These are phyloP conservation scores for Cryphonectria japonica DNA, from an alignment of 2,329 filamentous ascomycete genomes.

Conservation along the genomic window DNA sequence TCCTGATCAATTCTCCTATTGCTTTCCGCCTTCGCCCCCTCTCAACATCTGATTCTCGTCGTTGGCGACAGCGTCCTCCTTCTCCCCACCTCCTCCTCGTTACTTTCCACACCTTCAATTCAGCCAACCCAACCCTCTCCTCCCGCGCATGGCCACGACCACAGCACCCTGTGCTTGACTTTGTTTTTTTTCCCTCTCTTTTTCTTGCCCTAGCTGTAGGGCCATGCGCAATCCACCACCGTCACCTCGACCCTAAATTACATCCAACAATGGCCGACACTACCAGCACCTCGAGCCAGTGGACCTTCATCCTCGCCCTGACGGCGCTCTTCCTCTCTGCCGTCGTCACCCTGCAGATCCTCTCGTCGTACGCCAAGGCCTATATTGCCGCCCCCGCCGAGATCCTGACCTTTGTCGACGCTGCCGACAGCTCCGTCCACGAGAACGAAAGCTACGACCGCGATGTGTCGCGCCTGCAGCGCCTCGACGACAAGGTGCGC, in stretches of 20 bases:
- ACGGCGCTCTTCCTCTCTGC: slow-evolving; percentile 61
- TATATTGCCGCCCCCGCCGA: slow-evolving; percentile 63
- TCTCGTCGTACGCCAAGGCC: slow-evolving; percentile 56
- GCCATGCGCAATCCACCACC: slow-evolving; percentile 32
- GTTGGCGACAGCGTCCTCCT: no score
- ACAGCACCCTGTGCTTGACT: slow-evolving; percentile 26
- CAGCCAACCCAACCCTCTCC: not conserved
- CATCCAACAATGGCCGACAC: slow-evolving; percentile 52
- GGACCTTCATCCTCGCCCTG: slow-evolving; percentile 61
- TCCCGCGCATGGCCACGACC: slow-evolving; percentile 21
- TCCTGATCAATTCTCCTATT: not conserved
- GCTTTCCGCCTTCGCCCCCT: not conserved
- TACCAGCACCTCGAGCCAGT: slow-evolving; percentile 50
- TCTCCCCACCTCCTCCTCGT: not conserved
- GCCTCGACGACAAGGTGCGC: slow-evolving; percentile 65
- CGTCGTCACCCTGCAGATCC: slow-evolving; percentile 56
- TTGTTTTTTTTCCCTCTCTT: not conserved
- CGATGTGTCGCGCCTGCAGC: slow-evolving; percentile 60
- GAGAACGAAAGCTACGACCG: slow-evolving; percentile 68
- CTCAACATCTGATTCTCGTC: not conserved
- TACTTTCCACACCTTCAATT: not conserved
- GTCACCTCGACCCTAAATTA: slow-evolving; percentile 30
- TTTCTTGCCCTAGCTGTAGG: slow-evolving; percentile 13
- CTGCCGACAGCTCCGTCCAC: slow-evolving; percentile 63
- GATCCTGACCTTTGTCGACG: slow-evolving; percentile 60